Evolutionary conservation across 2,329 filamentous ascomycete genomes (phyloP).

Genomic region (Colletotrichum filicis): DNA sequence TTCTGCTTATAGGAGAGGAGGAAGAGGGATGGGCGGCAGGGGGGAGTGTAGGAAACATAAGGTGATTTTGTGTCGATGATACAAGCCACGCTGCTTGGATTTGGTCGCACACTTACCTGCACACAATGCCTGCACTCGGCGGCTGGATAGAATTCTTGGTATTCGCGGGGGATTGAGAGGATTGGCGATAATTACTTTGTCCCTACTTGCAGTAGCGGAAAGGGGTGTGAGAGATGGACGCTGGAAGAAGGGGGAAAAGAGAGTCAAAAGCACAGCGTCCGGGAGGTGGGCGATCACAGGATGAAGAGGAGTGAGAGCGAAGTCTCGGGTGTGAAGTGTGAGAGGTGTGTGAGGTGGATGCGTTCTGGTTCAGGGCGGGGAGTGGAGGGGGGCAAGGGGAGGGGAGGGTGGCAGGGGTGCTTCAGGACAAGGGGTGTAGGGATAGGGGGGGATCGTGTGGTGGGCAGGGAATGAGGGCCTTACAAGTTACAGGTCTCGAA

Average conservation of each 20-base stretch:
- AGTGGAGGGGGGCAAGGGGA: conserved; percentile 6
- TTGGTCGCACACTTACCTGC: conserved; percentile 25
- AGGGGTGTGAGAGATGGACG: conserved; percentile 22
- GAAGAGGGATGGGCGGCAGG: conserved; percentile 36
- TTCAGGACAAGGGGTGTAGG: neutral
- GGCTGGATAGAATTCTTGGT: conserved; percentile 28
- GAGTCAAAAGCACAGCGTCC: conserved; percentile 18
- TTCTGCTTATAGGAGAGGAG: neutral
- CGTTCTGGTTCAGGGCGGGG: neutral
- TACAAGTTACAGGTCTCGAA: neutral
- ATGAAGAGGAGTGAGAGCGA: conserved; percentile 28
- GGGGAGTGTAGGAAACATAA: conserved; percentile 46
- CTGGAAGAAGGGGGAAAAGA: neutral
- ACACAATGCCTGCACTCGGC: conserved; percentile 37
- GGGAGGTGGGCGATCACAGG: conserved; percentile 33
- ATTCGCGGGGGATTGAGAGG: conserved; percentile 10
- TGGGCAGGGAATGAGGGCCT: neutral
- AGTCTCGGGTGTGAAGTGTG: conserved; percentile 10
- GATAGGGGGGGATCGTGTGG: neutral
- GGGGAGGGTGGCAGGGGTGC: neutral
- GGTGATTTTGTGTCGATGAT: conserved; percentile 51
- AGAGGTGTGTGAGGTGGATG: conserved; percentile 14
- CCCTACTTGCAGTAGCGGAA: conserved; percentile 22
- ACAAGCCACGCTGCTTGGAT: conserved; percentile 40
- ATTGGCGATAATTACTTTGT: conserved; percentile 21